Conservation (phyloP, 2,329 filamentous ascomycete genomes). For the Aspergillus pseudoviridinutans region DNA sequence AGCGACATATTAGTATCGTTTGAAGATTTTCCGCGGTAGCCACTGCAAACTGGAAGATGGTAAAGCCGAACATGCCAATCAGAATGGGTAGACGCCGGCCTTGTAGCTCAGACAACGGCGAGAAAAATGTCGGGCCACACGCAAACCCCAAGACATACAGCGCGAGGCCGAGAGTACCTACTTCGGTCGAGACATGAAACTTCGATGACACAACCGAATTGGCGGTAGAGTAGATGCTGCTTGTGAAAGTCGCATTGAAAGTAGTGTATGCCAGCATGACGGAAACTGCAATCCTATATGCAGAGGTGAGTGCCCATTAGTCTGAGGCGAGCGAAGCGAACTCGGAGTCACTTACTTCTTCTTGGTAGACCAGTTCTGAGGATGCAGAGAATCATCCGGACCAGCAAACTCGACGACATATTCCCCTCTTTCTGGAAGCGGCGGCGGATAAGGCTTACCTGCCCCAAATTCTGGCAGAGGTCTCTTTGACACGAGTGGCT, state of each 20-base stretch:
- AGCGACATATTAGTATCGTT: conserved; percentile 40
- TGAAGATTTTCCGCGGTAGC: conserved; percentile 37
- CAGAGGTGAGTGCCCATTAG: neutral
- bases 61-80: conserved; percentile 36
- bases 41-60: conserved; percentile 40
- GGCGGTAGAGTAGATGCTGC: conserved; percentile 68
- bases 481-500: conserved; percentile 25
- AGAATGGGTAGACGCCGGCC: conserved; percentile 51
- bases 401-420: conserved; percentile 74
- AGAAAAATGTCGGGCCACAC: conserved; percentile 55
- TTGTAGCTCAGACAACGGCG: conserved; percentile 56
- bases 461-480: conserved; percentile 46
- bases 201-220: conserved; percentile 54
- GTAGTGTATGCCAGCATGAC: conserved; percentile 46
- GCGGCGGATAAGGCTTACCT: conserved; percentile 55
- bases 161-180: conserved; percentile 39
- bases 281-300: conserved; percentile 21
- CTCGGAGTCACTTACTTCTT: conserved; percentile 60
- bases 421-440: conserved; percentile 53
- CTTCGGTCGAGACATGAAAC: conserved; percentile 53
- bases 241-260: conserved; percentile 51
- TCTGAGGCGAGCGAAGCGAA: neutral
- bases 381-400: conserved; percentile 75
- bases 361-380: conserved; percentile 77
- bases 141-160: conserved; percentile 47